Conservation (phyloP, 2,329 filamentous ascomycete species). For the Achaetomium macrosporum region DNA sequence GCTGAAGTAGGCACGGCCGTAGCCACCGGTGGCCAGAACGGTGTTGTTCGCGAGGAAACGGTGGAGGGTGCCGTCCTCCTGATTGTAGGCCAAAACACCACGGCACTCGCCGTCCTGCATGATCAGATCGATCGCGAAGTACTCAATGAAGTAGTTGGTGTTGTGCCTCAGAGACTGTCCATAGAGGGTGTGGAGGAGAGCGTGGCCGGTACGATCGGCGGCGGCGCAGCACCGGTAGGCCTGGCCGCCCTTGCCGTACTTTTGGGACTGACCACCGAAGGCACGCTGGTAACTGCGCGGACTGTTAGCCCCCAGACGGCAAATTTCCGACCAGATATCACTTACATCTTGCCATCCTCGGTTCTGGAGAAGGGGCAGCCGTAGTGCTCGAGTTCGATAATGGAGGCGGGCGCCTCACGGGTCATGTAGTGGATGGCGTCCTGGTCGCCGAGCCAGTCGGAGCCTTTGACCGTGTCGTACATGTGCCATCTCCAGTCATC, state of each 20-base stretch:
- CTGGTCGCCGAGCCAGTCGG: constrained; percentile 95
- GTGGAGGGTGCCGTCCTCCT: constrained; percentile 96
- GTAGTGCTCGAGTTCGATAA: constrained; percentile 95
- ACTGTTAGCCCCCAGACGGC: constrained; percentile 11
- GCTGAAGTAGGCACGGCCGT: constrained; percentile 96
- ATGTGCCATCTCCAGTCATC: constrained; percentile 99
- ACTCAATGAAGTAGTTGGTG: constrained; percentile 99
- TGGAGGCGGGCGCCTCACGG: constrained; percentile 81
- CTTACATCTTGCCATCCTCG: constrained; percentile 88
- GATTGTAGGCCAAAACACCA: constrained; percentile 95
- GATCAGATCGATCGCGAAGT: constrained; percentile 92
- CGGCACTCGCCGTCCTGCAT: constrained; percentile 98
- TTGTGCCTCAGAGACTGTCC: constrained; percentile 95
- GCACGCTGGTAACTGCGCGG: constrained; percentile 79
- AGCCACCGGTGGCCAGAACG: constrained; percentile 92
- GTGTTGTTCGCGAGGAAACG: constrained; percentile 96
- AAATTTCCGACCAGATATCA: constrained; percentile 4
- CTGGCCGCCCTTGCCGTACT: constrained; percentile 94
- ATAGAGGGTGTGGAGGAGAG: constrained; percentile 96
- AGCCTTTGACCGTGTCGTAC: constrained; percentile 98
- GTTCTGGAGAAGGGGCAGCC: constrained; percentile 96
- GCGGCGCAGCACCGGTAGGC: constrained; percentile 96
- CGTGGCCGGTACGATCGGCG: constrained; percentile 93
- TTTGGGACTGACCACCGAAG: constrained; percentile 94
- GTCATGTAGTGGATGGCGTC: constrained; percentile 99